phyloP scores from a whole-genome alignment of 768 basidiomycete genomes.

The Russula emetica region DNA sequence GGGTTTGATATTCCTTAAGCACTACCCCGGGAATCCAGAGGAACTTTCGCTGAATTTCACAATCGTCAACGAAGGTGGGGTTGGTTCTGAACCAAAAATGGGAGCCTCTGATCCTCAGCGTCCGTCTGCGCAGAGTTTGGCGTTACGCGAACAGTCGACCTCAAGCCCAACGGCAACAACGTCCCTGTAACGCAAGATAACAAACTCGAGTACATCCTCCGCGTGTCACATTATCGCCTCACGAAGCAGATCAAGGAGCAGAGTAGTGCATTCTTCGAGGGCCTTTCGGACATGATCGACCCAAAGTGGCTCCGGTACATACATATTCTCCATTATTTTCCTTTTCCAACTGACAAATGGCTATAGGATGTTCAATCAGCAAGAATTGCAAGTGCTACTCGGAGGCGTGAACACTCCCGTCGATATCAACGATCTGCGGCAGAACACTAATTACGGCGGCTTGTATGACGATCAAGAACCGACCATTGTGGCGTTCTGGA shows the following conservation, averaged over 20 bases:
- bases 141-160: conserved; percentile 64
- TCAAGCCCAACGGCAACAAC: conserved; percentile 78
- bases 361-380: conserved; percentile 91
- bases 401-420: conserved; percentile 85
- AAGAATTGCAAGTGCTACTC: conserved; percentile 87
- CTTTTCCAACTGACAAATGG: background rate
- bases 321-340: background rate
- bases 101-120: background rate
- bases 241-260: conserved; percentile 85
- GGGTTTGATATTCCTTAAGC: conserved; percentile 89
- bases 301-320: conserved; percentile 76
- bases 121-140: conserved; percentile 66
- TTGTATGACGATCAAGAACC: conserved; percentile 63
- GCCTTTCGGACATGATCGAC: conserved; percentile 88
- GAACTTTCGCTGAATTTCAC: conserved; percentile 90
- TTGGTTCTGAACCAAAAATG: background rate
- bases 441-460: conserved; percentile 80
- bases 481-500: conserved; percentile 82
- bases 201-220: conserved; percentile 81
- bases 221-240: conserved; percentile 83
- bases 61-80: conserved; percentile 74
- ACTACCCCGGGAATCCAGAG: conserved; percentile 80
- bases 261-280: conserved; percentile 85
- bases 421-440: conserved; percentile 74
- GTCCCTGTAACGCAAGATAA: conserved; percentile 87